Evolutionary conservation across 2,329 filamentous ascomycete genomes (phyloP).

Genomic region (Aulographum hederae): DNA sequence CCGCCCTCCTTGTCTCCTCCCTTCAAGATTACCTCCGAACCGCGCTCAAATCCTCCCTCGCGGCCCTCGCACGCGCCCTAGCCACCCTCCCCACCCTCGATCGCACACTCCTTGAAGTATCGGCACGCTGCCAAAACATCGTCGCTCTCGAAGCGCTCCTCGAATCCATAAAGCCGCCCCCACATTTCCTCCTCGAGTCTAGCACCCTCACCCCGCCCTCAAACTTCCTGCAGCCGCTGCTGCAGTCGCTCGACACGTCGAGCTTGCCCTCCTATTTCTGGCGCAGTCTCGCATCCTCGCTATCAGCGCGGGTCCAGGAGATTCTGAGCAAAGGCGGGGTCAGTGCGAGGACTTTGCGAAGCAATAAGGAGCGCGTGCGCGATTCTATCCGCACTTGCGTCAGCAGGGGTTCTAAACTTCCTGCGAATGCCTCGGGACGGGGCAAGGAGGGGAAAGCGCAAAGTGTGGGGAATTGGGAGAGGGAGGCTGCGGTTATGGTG

Average conservation of each 20-base stretch:
- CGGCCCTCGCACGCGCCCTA: constrained; percentile 56
- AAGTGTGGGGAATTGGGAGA: constrained; percentile 50
- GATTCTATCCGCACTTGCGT: constrained; percentile 74
- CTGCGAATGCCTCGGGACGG: constrained; percentile 30
- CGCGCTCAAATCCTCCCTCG: constrained; percentile 59
- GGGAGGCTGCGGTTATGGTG: constrained; percentile 90
- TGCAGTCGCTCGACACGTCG: constrained; percentile 67
- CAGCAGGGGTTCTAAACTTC: constrained; percentile 52
- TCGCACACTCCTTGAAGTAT: constrained; percentile 62
- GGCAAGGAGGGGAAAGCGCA: constrained; percentile 18
- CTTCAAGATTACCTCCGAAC: constrained; percentile 71
- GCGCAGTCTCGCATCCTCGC: constrained; percentile 64
- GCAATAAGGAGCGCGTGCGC: constrained; percentile 55
- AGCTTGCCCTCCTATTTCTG: constrained; percentile 86
- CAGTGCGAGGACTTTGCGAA: constrained; percentile 60
- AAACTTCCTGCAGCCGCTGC: constrained; percentile 53
- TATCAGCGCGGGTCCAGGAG: constrained; percentile 65
- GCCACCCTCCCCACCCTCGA: constrained; percentile 69
- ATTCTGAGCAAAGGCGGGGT: constrained; percentile 70
- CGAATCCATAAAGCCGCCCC: constrained; percentile 44
- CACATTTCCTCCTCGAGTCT: constrained; percentile 42
- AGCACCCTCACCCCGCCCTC: constrained; percentile 3
- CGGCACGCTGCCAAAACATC: constrained; percentile 73
- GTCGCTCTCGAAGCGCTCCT: constrained; percentile 73
- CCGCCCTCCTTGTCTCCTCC: constrained; percentile 54